phyloP scores from a whole-genome alignment of 176 grass and related monocot species.

The Saccharum spontaneum region DNA sequence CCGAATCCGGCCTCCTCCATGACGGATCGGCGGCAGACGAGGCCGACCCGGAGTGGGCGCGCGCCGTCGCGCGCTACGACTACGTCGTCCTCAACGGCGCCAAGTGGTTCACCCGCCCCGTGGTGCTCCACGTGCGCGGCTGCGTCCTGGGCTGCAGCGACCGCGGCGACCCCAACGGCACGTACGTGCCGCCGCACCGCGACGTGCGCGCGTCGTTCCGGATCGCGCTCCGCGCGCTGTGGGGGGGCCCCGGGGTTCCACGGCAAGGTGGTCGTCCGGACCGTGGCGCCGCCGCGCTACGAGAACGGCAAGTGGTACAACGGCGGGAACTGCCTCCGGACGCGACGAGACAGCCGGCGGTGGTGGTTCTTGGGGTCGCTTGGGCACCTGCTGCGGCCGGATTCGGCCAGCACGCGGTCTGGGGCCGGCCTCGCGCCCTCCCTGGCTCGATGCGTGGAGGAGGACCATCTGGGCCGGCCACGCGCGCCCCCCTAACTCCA shows the following conservation, averaged over 20 bases:
- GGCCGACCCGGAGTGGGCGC: constrained; percentile 47
- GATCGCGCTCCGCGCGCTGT: constrained; percentile 45
- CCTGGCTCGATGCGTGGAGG: no score
- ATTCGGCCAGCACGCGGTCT: no score
- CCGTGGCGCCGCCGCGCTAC: constrained; percentile 60
- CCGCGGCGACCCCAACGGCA: constrained; percentile 3
- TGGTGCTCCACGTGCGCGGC: constrained; percentile 42
- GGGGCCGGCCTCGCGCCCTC: no score
- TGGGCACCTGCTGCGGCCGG: no score
- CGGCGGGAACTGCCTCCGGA: constrained; percentile 53
- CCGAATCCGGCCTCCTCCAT: no score
- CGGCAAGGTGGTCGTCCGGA: constrained; percentile 42
- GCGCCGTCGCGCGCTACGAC: constrained; percentile 44
- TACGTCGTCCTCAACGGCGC: constrained; percentile 65
- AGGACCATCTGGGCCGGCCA: no score
- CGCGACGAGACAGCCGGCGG: constrained; percentile 17
- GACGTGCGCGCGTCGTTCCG: constrained; percentile 43
- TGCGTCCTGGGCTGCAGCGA: constrained; percentile 46
- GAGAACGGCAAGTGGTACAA: constrained; percentile 55
- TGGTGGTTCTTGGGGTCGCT: no score
- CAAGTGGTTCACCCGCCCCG: constrained; percentile 63
- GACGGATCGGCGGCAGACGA: constrained; percentile 22
- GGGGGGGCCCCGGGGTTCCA: constrained; percentile 26
- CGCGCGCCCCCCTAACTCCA: no score
- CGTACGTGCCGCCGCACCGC: background rate